Base-by-base conservation (phyloP, 2,329 filamentous ascomycete genomes). In the Apiospora malaysiana region DNA sequence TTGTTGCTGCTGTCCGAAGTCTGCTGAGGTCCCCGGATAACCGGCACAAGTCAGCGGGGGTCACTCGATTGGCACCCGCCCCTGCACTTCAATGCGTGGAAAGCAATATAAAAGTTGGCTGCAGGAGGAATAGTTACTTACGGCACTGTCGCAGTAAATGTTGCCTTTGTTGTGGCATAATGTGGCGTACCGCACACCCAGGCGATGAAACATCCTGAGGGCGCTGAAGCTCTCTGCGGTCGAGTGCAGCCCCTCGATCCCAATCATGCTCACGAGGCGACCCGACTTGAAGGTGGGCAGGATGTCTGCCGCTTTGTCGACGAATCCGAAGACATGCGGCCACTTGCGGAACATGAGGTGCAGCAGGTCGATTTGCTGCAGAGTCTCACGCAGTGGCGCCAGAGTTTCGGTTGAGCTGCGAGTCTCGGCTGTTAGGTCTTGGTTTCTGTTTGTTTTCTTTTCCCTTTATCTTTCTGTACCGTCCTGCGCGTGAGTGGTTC, bases 111-210 rank as follows among this genome's bases (percentile, higher is more conserved):
- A n/a, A n/a, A n/a, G n/a, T n/a, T n/a, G n/a, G n/a, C n/a, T n/a
- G 32, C 32, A 32, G 32, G 32, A 32, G 32, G 6, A 32, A 32
- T 6, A 32, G 6, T 32, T 3, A 32, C 32, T 32, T 6, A 32
- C 32, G 32, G 32, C 32, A 32, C 32, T 32, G 32, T 32, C 32
- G 32, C 32, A 32, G 32, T 32, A 77, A 78, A 1, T 74, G 49
- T 77, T 79, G 68, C 80, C 75, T 65, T 75, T 76, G 32, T 76
- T 73, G 43, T 80, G 79, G 0, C 78, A 77, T 45, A 80, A 70
- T 1, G 78, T 80, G 47, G 81, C 78, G 71, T 82, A 82, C 72
- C 81, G 74, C 0, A 81, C 78, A 16, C 79, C 80, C 5, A 82
- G 74, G 7, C 76, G 71, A 40, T 81, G 78, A 63, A 79, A 80